Conservation (phyloP, 306 rosid genomes). For the Malus orientalis region DNA sequence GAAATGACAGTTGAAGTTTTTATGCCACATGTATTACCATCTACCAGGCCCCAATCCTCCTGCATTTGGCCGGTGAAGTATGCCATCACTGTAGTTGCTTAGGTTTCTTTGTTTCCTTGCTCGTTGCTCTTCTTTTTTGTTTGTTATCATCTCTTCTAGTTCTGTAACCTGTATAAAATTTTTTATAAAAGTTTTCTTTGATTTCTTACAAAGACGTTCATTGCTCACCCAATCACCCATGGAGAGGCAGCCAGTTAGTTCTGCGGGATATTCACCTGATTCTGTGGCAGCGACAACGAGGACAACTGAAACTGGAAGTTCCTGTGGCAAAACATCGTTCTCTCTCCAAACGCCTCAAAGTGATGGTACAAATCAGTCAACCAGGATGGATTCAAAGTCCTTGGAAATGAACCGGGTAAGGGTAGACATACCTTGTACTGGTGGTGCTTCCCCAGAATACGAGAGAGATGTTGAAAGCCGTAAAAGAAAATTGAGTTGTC, state of each 20-base stretch:
- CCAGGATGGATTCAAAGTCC: conserved; percentile 23
- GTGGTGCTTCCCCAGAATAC: conserved; percentile 14
- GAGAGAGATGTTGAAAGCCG: conserved; percentile 27
- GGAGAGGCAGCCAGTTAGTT: conserved; percentile 21
- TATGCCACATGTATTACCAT: not conserved
- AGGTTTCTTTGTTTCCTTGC: not conserved
- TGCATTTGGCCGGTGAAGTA: too few species aligned
- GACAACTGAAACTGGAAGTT: conserved; percentile 35
- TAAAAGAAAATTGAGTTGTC: conserved; percentile 48
- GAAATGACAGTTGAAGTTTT: not conserved
- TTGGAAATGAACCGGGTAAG: conserved; percentile 14
- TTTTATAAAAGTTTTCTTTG: not conserved
- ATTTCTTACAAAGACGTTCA: conserved; percentile 54
- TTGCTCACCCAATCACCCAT: conserved; percentile 83
- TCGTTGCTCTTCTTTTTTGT: not conserved
- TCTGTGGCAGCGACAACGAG: conserved; percentile 21
- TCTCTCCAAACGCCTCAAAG: conserved; percentile 28
- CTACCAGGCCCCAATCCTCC: not conserved
- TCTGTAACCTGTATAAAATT: not conserved
- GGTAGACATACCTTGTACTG: conserved; percentile 29
- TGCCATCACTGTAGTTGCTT: too few species aligned
- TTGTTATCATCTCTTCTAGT: not conserved
- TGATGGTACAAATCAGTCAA: conserved; percentile 27
- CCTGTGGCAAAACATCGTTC: conserved; percentile 30
- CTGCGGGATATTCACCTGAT: conserved; percentile 39